phyloP scores from a whole-genome alignment of 352 stramenopile species.

The Phytophthora crassamura region DNA sequence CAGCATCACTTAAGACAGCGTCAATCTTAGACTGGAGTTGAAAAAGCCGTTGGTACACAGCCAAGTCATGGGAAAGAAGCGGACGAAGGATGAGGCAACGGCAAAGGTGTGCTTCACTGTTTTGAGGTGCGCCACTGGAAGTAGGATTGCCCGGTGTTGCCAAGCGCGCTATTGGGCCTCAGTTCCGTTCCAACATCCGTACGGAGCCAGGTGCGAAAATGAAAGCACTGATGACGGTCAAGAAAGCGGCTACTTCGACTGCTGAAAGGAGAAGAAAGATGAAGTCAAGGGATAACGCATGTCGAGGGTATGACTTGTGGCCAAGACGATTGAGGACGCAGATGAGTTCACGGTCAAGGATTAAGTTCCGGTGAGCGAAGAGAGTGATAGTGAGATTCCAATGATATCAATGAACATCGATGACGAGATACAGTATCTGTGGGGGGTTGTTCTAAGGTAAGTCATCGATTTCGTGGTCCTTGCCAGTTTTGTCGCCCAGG shows the following conservation, averaged over 20 bases:
- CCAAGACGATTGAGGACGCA: not conserved
- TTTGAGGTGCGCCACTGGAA: conserved; percentile 12
- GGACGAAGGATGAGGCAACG: not conserved
- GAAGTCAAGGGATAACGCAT: too few relatives aligned
- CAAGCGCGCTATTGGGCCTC: not conserved
- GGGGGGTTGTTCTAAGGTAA: conserved; percentile 17
- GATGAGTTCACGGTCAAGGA: conserved; percentile 6
- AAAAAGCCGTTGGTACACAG: conserved; percentile 3
- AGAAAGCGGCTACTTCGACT: not conserved
- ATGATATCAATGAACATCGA: conserved; percentile 4
- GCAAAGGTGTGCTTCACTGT: not conserved
- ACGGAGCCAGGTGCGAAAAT: not conserved
- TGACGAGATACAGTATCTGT: conserved; percentile 12
- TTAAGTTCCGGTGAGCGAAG: not conserved
- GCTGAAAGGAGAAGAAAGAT: not conserved
- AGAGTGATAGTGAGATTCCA: not conserved
- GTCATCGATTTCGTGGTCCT: too few relatives aligned
- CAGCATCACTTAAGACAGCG: conserved; percentile 4
- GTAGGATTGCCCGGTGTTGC: conserved; percentile 3
- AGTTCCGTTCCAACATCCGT: not conserved
- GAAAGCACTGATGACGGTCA: conserved; percentile 1
- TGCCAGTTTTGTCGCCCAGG: too few relatives aligned
- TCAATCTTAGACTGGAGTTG: not conserved
- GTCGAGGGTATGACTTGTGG: not conserved
- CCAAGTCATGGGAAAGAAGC: not conserved